Evolutionary conservation across 441 rosid species (phyloP).

Genomic region (Biscutella laevigata): DNA sequence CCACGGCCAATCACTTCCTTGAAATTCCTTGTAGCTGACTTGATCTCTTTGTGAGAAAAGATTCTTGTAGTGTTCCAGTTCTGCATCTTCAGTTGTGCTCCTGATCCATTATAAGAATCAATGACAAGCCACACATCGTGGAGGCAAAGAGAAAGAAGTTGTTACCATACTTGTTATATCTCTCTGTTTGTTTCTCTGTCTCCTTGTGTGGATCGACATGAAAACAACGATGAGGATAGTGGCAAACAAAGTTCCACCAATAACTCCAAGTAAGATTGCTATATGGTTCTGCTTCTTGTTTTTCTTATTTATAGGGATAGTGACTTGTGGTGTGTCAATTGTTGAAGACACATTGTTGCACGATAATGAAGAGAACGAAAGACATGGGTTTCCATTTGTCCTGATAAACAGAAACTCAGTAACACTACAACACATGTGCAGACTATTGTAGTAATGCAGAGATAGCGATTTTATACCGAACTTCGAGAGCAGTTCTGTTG

Average conservation of each 20-base stretch:
- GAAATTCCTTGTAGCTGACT: conserved; percentile 61
- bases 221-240: conserved; percentile 31
- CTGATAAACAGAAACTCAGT: conserved; percentile 35
- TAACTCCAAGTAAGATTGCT: conserved; percentile 48
- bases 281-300: conserved; percentile 30
- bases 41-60: conserved; percentile 76
- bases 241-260: conserved; percentile 50
- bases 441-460: not conserved
- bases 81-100: conserved; percentile 47
- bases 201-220: conserved; percentile 37
- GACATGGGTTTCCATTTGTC: conserved; percentile 68
- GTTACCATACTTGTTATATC: conserved; percentile 38
- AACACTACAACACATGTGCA: not conserved
- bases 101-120: conserved; percentile 27
- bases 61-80: conserved; percentile 78
- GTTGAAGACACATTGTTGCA: conserved; percentile 66
- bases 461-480: conserved; percentile 40
- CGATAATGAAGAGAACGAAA: conserved; percentile 53
- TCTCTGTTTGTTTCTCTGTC: conserved; percentile 34
- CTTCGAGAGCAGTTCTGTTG: conserved; percentile 54
- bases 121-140: not conserved
- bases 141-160: not conserved
- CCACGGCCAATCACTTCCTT: conserved; percentile 83
- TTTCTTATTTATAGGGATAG: conserved; percentile 42
- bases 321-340: conserved; percentile 74